Conservation (phyloP, 2,329 filamentous ascomycete genomes). For the Arthrobotrys iridis region DNA sequence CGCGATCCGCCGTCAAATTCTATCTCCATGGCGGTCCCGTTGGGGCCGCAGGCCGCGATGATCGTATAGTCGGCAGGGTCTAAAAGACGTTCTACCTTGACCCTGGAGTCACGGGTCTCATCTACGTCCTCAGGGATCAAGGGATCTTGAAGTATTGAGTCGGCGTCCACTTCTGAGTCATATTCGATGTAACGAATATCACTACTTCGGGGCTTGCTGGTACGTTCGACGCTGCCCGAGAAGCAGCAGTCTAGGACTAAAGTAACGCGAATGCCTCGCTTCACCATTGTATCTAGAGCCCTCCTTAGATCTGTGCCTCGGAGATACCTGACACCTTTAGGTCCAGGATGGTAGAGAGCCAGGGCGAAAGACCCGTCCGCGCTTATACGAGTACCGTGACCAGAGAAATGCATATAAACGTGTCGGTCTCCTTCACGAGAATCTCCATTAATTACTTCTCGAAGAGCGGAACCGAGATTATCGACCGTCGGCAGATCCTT, state of each 20-base stretch:
- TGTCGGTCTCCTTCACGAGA: neutral
- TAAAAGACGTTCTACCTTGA: neutral
- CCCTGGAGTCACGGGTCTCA: neutral
- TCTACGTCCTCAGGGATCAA: neutral
- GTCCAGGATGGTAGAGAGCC: neutral
- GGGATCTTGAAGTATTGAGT: neutral
- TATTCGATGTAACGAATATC: neutral
- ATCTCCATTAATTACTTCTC: neutral
- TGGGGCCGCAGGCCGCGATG: neutral
- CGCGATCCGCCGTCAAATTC: neutral
- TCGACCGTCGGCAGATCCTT: neutral
- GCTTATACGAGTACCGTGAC: neutral
- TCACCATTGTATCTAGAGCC: neutral
- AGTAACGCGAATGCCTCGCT: neutral
- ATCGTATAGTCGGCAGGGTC: neutral
- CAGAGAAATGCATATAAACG: neutral
- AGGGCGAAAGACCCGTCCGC: neutral
- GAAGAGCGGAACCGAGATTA: neutral
- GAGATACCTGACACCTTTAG: neutral
- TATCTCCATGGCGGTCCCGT: neutral
- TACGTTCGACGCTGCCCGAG: neutral
- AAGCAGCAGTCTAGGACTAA: neutral
- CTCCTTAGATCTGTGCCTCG: neutral
- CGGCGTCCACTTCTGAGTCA: neutral
- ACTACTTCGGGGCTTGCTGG: neutral